Percentiles rank a stretch among this genome's conserved stretches.
phyloP scores from a whole-genome alignment of 176 grass and related monocot species.

The Carex scoparia region DNA sequence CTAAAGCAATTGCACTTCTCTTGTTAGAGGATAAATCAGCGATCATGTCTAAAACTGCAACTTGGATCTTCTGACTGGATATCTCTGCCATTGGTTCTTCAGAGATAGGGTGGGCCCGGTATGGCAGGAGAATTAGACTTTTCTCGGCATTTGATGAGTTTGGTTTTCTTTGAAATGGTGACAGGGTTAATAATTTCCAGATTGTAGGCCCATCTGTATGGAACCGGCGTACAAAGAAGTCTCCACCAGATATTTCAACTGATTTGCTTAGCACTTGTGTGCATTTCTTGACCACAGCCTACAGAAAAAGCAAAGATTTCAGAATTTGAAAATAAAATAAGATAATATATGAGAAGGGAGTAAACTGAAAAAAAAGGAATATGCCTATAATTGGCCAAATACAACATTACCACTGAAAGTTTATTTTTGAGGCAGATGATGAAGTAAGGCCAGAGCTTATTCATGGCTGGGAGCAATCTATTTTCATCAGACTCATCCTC shows the following conservation, averaged over 20 bases:
- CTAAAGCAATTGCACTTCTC: conserved; percentile 56
- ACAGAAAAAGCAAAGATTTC: conserved; percentile 32
- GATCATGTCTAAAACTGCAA: conserved; percentile 74
- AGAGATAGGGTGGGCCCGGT: conserved; percentile 47
- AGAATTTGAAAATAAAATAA: conserved; percentile 13
- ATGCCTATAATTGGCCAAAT: not conserved
- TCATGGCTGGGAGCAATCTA: conserved; percentile 84
- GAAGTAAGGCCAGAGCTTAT: conserved; percentile 90
- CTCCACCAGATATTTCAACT: conserved; percentile 66
- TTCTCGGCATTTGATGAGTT: conserved; percentile 40
- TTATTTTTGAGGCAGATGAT: conserved; percentile 92
- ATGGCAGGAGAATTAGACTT: conserved; percentile 68
- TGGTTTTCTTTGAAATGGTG: conserved; percentile 58
- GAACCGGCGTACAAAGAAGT: conserved; percentile 85
- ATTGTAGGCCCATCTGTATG: conserved; percentile 69
- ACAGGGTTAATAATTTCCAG: conserved; percentile 68
- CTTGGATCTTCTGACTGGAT: conserved; percentile 88
- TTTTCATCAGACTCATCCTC: conserved; percentile 65
- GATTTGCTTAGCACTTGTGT: conserved; percentile 53
- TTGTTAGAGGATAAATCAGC: conserved; percentile 53
- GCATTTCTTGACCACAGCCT: conserved; percentile 79
- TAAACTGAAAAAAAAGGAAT: conserved; percentile 8
- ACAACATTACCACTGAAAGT: conserved; percentile 58
- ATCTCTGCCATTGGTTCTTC: conserved; percentile 79
- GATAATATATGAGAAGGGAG: not conserved